Base-by-base conservation (phyloP, 176 grass and related monocot species). In the Cenchrus americanus region DNA sequence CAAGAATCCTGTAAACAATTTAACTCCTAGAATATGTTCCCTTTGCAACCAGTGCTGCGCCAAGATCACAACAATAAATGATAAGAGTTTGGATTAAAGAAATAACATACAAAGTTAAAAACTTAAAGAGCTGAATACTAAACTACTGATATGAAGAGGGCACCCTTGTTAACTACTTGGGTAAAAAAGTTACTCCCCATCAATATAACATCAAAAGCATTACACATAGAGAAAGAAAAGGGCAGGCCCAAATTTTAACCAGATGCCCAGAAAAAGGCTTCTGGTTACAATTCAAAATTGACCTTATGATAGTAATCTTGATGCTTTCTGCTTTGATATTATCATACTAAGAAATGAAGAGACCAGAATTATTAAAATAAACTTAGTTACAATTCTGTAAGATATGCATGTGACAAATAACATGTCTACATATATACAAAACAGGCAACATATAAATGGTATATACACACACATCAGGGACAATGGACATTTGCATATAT, bases 351-450 rank as follows among this genome's bases (percentile, higher is more conserved):
- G 61, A 64, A 63, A 78, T 18, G 42, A 48, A 42, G 9, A 63
- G 5, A 73, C 12, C 41, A 72, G 50, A 73, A 21, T 46, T 24
- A 4, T 46, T 24, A 7, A 46, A 47, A 71, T 43, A 71, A 89
- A 68, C 41, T 40, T 80, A 49, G 6, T 68, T 81, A 59, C 23
- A 75, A 37, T 73, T 43, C 0, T 75, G 37, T 74, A 75, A 32
- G 17, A 65, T 74, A 26, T 71, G 19, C 41, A 69, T 26, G 64
- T 22, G 65, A 46, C 72, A 81, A 27, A 69, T 63, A 21, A 32
- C 11, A 76, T 73, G 68, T 63, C 55, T 54, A 78, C 55, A 80
- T 80, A 89, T 65, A 37, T 75, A 54, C 62, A 85, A 53, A 65
- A 68, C 21, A 42, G 34, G 30, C 11, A 41, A 49, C 14, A 69